These are phyloP conservation scores for Pythium diclinum DNA, from an alignment of 352 stramenopile species.

Conservation along the genomic window DNA sequence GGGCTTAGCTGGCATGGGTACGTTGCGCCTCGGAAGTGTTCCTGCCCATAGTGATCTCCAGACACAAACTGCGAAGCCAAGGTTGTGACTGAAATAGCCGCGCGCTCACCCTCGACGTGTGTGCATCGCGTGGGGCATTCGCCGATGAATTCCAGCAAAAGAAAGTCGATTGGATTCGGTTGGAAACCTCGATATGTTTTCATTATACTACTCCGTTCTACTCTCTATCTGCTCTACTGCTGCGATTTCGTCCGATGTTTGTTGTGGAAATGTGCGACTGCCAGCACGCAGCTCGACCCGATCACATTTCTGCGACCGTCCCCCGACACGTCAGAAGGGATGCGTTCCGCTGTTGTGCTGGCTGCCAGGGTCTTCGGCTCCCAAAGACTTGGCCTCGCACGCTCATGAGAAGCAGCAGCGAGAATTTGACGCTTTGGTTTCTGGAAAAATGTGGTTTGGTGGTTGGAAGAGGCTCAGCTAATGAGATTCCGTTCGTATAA, in stretches of 20 bases:
- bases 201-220: too few relatives aligned
- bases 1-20: background rate
- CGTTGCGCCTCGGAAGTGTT: too few relatives aligned
- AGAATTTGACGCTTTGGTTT: slow-evolving; percentile 93
- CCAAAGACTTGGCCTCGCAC: slow-evolving; percentile 89
- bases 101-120: too few relatives aligned
- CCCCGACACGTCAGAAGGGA: slow-evolving; percentile 35
- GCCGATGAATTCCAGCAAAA: too few relatives aligned
- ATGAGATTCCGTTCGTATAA: slow-evolving; percentile 88
- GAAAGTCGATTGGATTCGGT: too few relatives aligned
- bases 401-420: slow-evolving; percentile 57
- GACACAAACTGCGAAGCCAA: too few relatives aligned
- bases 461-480: slow-evolving; percentile 67
- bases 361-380: slow-evolving; percentile 41
- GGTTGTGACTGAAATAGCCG: too few relatives aligned
- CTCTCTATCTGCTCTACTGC: too few relatives aligned
- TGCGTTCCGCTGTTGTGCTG: slow-evolving; percentile 25
- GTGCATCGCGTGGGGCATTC: too few relatives aligned
- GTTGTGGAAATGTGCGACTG: slow-evolving; percentile 20
- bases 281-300: slow-evolving; percentile 18
- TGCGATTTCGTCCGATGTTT: too few relatives aligned
- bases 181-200: too few relatives aligned
- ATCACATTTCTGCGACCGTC: slow-evolving; percentile 71
- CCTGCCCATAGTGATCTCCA: too few relatives aligned
- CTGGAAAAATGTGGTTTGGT: background rate